Evolutionary conservation across 83 land plant genomes (phyloP), one percentile per base, ranked within the genome.

Genomic region (Picea mariana): DNA sequence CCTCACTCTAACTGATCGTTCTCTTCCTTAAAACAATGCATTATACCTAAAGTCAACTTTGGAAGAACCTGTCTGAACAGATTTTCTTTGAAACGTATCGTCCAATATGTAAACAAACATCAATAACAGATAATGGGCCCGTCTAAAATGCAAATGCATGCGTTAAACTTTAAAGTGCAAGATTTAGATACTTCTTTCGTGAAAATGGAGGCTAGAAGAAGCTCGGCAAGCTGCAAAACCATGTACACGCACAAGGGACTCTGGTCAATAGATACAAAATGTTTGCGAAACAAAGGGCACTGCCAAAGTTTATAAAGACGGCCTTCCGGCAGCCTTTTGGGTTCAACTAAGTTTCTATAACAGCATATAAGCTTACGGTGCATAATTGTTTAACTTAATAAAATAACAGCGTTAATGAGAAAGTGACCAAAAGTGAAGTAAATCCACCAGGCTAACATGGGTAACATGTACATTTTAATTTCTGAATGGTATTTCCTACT

Each of bases 271-370:
- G 26, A 11, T 75, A 13, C 59, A 75, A 49, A 75, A 49, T 75
- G 49, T 9, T 49, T 24, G 49, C 21, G 26, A 73, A 40, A 47
- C 11, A 21, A 9, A 4, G 3, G 16, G 3, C 11, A 18, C 59
- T 75, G 47, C 1, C 11, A n/a, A 47, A 42, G 49, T 40, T 75
- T 20, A n/a, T 15, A 5, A 44, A 47, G 55, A 49, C 44, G 27
- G 77, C 59, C 59, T 75, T 75, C 77, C 77, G 11, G 24, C 59
- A 75, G 31, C 27, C 77, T 75, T 5, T 55, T 55, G 59, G 15
- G 59, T 3, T 12, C 59, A 55, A 55, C 59, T 55, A 55, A 55
- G 16, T 55, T 55, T 55, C 15, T 55, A 13, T 55, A 13, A 55
- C 3, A 47, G 49, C 49, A 47, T 47, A 47, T 47, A 1, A 55